Evolutionary conservation across 208 protist genomes (phyloP).

Genomic region (Trypanosoma cruzi): DNA sequence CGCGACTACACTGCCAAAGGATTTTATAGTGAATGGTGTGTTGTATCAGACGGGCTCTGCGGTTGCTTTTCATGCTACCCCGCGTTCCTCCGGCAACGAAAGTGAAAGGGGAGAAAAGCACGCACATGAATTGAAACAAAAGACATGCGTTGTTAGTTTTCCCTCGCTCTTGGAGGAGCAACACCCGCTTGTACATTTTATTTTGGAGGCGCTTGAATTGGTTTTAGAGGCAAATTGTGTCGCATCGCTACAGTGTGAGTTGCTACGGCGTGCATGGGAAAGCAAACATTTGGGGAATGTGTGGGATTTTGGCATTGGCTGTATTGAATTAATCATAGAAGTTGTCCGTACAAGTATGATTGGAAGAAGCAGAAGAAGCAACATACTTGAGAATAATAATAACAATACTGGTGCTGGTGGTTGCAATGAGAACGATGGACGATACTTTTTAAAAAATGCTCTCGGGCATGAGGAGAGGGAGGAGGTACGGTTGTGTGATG

Average conservation of each 20-base stretch:
- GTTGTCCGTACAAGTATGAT: constrained; percentile 26
- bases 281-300: constrained; percentile 22
- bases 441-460: neutral
- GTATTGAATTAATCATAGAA: constrained; percentile 27
- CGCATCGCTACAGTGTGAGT: constrained; percentile 49
- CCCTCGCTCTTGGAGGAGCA: constrained; percentile 37
- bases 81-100: neutral
- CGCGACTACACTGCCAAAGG: constrained; percentile 9
- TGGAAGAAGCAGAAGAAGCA: constrained; percentile 14
- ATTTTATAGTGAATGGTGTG: constrained; percentile 15
- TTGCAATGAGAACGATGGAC: neutral
- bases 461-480: neutral
- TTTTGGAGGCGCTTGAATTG: constrained; percentile 56
- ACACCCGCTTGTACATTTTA: constrained; percentile 46
- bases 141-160: constrained; percentile 29
- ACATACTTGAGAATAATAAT: neutral
- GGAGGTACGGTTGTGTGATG: constrained; percentile 22
- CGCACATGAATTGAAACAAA: neutral
- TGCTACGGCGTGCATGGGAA: constrained; percentile 39
- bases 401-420: neutral
- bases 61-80: constrained; percentile 21
- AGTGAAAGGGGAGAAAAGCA: neutral
- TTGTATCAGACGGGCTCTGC: constrained; percentile 27
- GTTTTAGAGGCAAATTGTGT: constrained; percentile 42
- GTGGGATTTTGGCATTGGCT: constrained; percentile 26